These are phyloP conservation scores for Flaveria brownii DNA, from an alignment of 129 eudicot species.

Conservation along the genomic window DNA sequence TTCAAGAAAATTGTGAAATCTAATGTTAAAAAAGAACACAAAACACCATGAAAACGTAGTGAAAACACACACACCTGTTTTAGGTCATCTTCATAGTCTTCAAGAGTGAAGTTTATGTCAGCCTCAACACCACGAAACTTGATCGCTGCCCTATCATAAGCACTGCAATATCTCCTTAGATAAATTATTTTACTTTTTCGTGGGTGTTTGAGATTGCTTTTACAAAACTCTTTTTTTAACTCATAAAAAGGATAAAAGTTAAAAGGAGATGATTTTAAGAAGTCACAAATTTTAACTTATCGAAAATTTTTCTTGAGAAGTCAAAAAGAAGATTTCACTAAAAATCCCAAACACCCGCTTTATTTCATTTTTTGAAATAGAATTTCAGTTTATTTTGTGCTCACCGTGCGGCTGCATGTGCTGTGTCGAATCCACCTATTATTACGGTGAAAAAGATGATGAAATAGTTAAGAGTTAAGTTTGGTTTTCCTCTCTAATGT, in stretches of 20 bases:
- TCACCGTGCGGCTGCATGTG: slow-evolving; percentile 89
- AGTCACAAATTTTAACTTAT: no score
- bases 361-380: not conserved
- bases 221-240: no score
- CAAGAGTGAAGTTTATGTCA: slow-evolving; percentile 68
- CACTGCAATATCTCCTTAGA: slow-evolving; percentile 41
- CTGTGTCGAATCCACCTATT: slow-evolving; percentile 88
- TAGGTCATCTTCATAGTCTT: slow-evolving; percentile 66
- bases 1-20: slow-evolving; percentile 48
- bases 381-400: slow-evolving; percentile 14
- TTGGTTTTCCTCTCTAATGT: no score
- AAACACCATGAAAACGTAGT: slow-evolving; percentile 24
- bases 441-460: not conserved
- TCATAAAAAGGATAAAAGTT: no score
- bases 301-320: no score
- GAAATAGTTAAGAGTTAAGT: no score
- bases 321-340: no score
- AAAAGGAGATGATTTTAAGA: no score
- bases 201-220: no score
- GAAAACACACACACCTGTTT: slow-evolving; percentile 62
- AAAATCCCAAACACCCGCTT: no score
- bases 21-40: not conserved
- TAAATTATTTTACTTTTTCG: not conserved
- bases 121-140: slow-evolving; percentile 82
- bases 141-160: slow-evolving; percentile 84